A percentile compares a stretch with the other conserved stretches of the same genome.
phyloP scores from a whole-genome alignment of 2,329 filamentous ascomycete species.

The Neonectria sp. region DNA sequence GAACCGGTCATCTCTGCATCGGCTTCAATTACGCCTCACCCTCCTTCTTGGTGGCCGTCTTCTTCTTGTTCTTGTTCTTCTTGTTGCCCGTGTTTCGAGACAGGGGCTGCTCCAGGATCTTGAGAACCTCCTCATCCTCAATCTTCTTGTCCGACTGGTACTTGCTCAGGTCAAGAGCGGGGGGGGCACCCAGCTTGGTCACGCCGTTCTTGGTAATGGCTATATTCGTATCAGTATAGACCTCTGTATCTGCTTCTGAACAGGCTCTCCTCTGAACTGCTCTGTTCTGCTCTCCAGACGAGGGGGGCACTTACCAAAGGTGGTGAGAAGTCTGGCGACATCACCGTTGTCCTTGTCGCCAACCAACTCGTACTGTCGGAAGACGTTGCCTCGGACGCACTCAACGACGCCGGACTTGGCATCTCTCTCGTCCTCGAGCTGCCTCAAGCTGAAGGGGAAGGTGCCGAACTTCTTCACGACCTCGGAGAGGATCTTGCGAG shows the following conservation, averaged over 20 bases:
- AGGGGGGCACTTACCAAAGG: conserved; percentile 82
- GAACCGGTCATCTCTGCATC: conserved; percentile 29
- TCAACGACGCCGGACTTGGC: conserved; percentile 97
- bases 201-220: conserved; percentile 98
- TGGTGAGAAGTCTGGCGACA: conserved; percentile 90
- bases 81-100: conserved; percentile 91
- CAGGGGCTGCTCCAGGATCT: conserved; percentile 92
- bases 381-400: conserved; percentile 92
- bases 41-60: conserved; percentile 67
- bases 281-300: neutral
- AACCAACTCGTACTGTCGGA: conserved; percentile 96
- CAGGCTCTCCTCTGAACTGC: neutral
- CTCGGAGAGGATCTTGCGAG: conserved; percentile 92
- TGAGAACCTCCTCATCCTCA: conserved; percentile 92
- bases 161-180: conserved; percentile 82
- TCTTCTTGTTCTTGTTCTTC: conserved; percentile 90
- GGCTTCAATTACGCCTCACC: conserved; percentile 50
- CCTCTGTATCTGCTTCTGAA: neutral
- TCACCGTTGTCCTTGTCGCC: conserved; percentile 91
- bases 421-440: conserved; percentile 95
- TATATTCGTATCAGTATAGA: conserved; percentile 54
- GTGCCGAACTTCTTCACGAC: conserved; percentile 97
- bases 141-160: conserved; percentile 98
- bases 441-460: conserved; percentile 97
- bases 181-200: conserved; percentile 85